A percentile compares a stretch with the other conserved stretches of the same genome.
Evolutionary conservation across 1,284 basidiomycete species (phyloP).

Genomic region (Cryptococcus hybrid): DNA sequence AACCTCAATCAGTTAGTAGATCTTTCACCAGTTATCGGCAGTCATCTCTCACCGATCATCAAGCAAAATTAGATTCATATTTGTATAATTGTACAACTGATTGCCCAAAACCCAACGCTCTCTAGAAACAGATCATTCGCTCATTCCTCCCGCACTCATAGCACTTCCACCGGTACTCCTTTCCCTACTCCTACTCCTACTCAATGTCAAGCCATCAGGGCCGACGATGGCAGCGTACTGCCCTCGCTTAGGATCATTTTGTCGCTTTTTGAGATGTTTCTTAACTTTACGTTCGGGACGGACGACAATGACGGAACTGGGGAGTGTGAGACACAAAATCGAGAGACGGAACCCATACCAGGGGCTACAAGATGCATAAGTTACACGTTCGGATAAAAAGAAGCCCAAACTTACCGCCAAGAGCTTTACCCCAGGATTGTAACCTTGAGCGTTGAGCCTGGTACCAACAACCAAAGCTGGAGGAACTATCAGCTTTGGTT

Average conservation of each 20-base stretch:
- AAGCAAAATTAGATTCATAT: neutral
- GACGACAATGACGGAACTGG: slow-evolving; percentile 89
- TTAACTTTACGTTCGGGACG: slow-evolving; percentile 81
- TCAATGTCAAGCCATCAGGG: slow-evolving; percentile 35
- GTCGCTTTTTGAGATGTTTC: slow-evolving; percentile 75
- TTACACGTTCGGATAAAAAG: neutral
- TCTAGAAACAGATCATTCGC: slow-evolving; percentile 7
- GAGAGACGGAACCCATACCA: slow-evolving; percentile 54
- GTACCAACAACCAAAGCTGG: slow-evolving; percentile 83
- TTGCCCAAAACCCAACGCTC: neutral
- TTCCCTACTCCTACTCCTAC: slow-evolving; percentile 38
- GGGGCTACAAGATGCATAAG: slow-evolving; percentile 48
- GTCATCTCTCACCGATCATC: no score
- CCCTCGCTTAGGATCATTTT: slow-evolving; percentile 78
- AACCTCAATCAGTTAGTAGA: no score
- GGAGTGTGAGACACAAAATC: slow-evolving; percentile 80
- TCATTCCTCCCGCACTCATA: slow-evolving; percentile 9
- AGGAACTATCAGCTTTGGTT: slow-evolving; percentile 4
- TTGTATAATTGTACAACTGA: neutral
- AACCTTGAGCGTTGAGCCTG: slow-evolving; percentile 66
- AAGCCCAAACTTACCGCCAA: slow-evolving; percentile 50
- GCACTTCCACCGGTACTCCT: slow-evolving; percentile 17
- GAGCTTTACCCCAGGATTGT: slow-evolving; percentile 59
- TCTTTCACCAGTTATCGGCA: no score
- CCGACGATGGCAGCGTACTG: slow-evolving; percentile 57